Conservation (phyloP, 73 alveolate species). For the Paramecium biaurelia region DNA sequence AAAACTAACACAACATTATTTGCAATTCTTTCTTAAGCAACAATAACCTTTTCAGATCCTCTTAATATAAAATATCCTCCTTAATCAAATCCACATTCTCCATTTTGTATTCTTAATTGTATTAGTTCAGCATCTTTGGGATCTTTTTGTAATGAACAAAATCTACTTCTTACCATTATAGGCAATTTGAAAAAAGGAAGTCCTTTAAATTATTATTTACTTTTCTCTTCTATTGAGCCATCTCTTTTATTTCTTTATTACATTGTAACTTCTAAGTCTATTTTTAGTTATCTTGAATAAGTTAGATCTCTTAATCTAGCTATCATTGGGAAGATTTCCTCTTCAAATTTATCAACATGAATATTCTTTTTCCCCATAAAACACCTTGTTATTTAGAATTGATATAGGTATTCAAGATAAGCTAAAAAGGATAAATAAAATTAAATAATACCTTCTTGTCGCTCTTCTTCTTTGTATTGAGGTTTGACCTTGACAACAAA, state of each 20-base stretch:
- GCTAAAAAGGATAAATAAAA: neutral
- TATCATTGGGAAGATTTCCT: conserved; percentile 74
- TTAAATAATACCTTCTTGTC: neutral
- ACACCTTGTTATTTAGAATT: conserved; percentile 65
- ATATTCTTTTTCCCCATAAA: conserved; percentile 58
- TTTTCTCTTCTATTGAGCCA: conserved; percentile 58
- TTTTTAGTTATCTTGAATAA: conserved; percentile 69
- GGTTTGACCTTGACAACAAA: conserved; percentile 65
- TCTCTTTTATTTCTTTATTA: conserved; percentile 49
- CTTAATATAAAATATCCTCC: conserved; percentile 82
- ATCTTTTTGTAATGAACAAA: conserved; percentile 68
- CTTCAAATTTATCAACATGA: conserved; percentile 48
- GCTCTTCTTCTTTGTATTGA: conserved; percentile 49
- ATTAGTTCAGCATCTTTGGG: conserved; percentile 35
- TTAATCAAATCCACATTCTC: conserved; percentile 80
- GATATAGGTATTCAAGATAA: conserved; percentile 24
- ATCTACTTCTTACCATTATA: conserved; percentile 76
- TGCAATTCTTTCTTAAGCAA: conserved; percentile 85
- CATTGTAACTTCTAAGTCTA: conserved; percentile 63
- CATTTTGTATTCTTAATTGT: conserved; percentile 68
- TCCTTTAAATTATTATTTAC: conserved; percentile 32
- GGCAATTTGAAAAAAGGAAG: conserved; percentile 71
- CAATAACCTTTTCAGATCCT: conserved; percentile 82
- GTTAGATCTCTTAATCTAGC: conserved; percentile 81
- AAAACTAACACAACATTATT: conserved; percentile 77